Evolutionary conservation across 495 filamentous ascomycete species (phyloP), one percentile per base, ranked within the genome.

Genomic region (Aspergillus carlsbadensis): DNA sequence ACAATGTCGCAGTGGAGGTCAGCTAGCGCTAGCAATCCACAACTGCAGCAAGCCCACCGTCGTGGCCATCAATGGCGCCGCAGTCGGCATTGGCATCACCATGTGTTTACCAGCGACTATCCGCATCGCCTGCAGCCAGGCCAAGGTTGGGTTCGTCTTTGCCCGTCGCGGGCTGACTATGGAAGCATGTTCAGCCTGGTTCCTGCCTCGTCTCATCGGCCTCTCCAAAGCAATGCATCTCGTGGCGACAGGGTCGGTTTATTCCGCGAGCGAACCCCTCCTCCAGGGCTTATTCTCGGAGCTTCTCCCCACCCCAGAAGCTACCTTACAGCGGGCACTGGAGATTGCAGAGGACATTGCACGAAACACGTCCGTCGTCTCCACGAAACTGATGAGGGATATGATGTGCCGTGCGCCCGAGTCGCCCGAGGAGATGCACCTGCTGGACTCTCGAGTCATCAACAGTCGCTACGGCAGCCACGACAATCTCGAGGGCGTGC

Each of bases 61-160:
- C 59, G 82, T 71, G 11, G 84, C 84, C 3, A 70, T 85, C 18
- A 79, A 85, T 57, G 84, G 84, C 15, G 77, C 76, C 49, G 84
- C 84, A 14, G 84, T 84, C 1, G 84, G 83, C 10, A 73, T 86
- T 14, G 84, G 84, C 10, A 84, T 86, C 57, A 86, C 84, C 24
- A 82, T 84, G 80, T 83, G 80, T 10, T 70, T 87, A 11, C 82
- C 84, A 17, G 78, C 78, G 59, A 29, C 26, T 4, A 29, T 29
- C 8, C 26, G 26, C 4, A 8, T 29, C 3, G 26, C 26, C 26
- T 29, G 8, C 26, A 8, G 4, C 26, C 26, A 29, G 26, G 26
- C 26, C 8, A 29, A 29, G 8, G 26, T 29, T 57, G 82, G 83
- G 34, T 85, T 87, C 62, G 81, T 84, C 18, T 86, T 86, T 66